These are phyloP conservation scores for Trypanosomatidae sp. DNA, from an alignment of 208 protist species.

Conservation along the genomic window DNA sequence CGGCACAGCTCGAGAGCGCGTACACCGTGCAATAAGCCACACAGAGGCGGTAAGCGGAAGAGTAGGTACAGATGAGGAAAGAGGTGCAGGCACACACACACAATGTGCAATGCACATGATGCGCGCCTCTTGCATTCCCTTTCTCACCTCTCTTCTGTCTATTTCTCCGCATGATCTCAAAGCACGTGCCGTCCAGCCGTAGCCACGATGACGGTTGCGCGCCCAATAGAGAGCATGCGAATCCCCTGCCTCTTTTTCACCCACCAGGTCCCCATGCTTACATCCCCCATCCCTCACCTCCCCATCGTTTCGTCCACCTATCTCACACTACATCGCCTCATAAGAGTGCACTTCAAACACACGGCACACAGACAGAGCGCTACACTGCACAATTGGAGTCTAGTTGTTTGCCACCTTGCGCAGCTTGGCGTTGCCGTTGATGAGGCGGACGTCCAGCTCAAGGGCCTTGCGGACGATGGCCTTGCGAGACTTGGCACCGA, in stretches of 20 bases:
- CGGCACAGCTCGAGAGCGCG: not conserved
- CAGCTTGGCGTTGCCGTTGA: slow-evolving; percentile 96
- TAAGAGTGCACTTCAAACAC: not conserved
- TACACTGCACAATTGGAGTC: not conserved
- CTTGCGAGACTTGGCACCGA: slow-evolving; percentile 96
- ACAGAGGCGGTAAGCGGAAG: not conserved
- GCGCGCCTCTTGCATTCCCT: not conserved
- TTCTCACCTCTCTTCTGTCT: too few species aligned
- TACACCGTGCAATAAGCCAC: not conserved
- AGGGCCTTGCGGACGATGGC: slow-evolving; percentile 97
- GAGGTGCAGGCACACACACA: not conserved
- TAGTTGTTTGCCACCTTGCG: slow-evolving; percentile 85
- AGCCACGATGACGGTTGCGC: not conserved
- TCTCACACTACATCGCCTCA: not conserved
- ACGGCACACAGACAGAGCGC: slow-evolving; percentile 1
- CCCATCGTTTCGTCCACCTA: not conserved
- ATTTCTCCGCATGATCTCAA: not conserved
- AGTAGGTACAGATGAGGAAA: not conserved
- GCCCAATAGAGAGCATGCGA: not conserved
- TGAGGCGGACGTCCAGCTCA: slow-evolving; percentile 98
- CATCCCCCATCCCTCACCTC: not conserved
- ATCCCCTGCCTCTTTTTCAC: not conserved
- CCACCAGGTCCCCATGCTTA: not conserved
- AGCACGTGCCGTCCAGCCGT: not conserved
- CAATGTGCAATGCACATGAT: not conserved